Evolutionary conservation across 352 stramenopile species (phyloP), one percentile per base, ranked within the genome.

Genomic region (Globisporangium yorkense): DNA sequence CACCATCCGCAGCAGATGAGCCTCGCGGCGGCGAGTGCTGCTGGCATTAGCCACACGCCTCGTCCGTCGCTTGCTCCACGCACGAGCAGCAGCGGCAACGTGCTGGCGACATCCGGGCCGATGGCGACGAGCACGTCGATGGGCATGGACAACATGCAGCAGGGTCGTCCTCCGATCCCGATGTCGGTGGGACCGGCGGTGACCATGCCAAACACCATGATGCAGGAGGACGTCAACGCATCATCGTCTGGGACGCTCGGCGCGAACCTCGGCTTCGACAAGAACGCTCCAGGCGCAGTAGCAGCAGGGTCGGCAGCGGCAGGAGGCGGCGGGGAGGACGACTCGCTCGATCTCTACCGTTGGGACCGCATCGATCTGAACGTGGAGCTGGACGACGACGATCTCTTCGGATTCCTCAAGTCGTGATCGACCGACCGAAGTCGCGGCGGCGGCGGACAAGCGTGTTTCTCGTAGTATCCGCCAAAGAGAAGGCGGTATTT

Each of bases 371-470:
- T 94, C 61, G 79, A 92, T 61, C 65, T 92, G 41, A 87, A 93
- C 60, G 83, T 92, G 62, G 80, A 74, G 59, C 69, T 95, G 57
- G 80, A 88, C 67, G 85, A 93, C 52, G 80, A 92, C 59, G 85
- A 95, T 63, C 70, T 95, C 16, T 95, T 95, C 53, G 75, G 81
- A 37, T 95, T 95, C 71, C 57, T 95, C 33, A 90, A 89, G 66
- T 86, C 84, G 51, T 90, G 80, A 70, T 21, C 24, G 50, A 35
- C 20, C 12, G 55, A 65, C 49, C 9, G 52, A 27, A 52, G 55
- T 70, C 66, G 65, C 61, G 53, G 66, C 67, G 56, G 29, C 43
- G 63, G 54, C 62, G 64, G 61, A 62, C 60, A 59, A 21, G 41
- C 41, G 18, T 15, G 41, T 13, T 40, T 40, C 35, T 40, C 35